phyloP scores from a whole-genome alignment of 371 early-diverging fungal genomes.

The Lichtheimia hyalospora region DNA sequence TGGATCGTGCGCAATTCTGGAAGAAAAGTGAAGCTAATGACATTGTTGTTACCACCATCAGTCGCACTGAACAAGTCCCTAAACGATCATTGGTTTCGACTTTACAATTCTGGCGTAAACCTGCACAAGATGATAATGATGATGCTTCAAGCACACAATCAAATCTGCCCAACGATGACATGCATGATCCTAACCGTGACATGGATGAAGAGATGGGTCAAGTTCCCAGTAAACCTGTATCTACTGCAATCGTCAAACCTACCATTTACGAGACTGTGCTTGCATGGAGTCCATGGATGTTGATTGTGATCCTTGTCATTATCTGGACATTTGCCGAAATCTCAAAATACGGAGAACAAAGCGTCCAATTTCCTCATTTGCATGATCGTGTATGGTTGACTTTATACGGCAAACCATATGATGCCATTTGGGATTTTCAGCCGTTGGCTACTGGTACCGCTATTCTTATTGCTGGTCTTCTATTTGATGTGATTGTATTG shows the following conservation, averaged over 20 bases:
- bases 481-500: slow-evolving; percentile 34
- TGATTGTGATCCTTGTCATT: slow-evolving; percentile 46
- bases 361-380: slow-evolving; percentile 41
- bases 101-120: background rate
- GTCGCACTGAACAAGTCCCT: background rate
- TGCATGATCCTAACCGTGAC: background rate
- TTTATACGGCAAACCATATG: slow-evolving; percentile 38
- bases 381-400: slow-evolving; percentile 45
- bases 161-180: background rate
- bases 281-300: slow-evolving; percentile 51
- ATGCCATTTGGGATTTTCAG: slow-evolving; percentile 50
- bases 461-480: slow-evolving; percentile 32
- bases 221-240: background rate
- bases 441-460: slow-evolving; percentile 54
- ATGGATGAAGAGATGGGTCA: slow-evolving; percentile 8
- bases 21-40: background rate
- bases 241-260: slow-evolving; percentile 23
- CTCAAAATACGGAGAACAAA: slow-evolving; percentile 23
- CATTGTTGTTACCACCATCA: background rate
- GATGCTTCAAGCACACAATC: background rate
- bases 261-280: slow-evolving; percentile 29
- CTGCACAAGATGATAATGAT: background rate
- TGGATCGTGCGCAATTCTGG: background rate
- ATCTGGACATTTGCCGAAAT: slow-evolving; percentile 49
- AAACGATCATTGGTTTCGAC: background rate